Conservation (phyloP, 164 flowering plant genomes). For the Macadamia integrifolia region DNA sequence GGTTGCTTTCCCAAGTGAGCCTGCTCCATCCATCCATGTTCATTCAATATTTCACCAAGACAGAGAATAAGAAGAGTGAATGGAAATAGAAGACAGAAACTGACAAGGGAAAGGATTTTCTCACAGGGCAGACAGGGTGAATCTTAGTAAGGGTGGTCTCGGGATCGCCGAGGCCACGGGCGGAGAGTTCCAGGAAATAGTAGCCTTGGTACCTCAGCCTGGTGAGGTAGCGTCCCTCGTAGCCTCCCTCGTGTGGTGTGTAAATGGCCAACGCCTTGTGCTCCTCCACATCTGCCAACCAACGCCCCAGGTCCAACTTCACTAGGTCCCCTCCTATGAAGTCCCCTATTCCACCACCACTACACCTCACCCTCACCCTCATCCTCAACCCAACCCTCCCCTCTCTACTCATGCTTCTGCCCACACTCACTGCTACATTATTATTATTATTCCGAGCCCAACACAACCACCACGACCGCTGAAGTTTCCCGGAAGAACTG, state of each 20-base stretch:
- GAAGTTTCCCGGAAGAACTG: no score
- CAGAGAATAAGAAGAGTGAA: no score
- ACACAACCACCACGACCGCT: no score
- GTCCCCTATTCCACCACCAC: slow-evolving; percentile 31
- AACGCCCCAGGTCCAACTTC: slow-evolving; percentile 57
- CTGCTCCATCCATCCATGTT: slow-evolving; percentile 20
- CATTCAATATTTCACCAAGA: no score
- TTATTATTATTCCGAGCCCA: no score
- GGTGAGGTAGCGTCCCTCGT: slow-evolving; percentile 44
- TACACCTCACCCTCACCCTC: no score
- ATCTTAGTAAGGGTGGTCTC: slow-evolving; percentile 69
- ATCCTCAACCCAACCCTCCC: no score
- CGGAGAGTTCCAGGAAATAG: slow-evolving; percentile 64
- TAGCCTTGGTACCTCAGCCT: slow-evolving; percentile 63
- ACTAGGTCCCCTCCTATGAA: slow-evolving; percentile 72
- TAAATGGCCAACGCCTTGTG: slow-evolving; percentile 81
- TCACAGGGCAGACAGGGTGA: slow-evolving; percentile 81
- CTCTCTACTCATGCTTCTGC: no score
- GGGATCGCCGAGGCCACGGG: slow-evolving; percentile 85
- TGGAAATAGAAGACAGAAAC: neutral
- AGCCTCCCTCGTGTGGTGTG: slow-evolving; percentile 66
- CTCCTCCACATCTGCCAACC: slow-evolving; percentile 74
- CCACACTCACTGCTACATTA: no score
- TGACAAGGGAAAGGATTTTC: slow-evolving; percentile 10
- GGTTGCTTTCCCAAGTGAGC: slow-evolving; percentile 83